Evolutionary conservation across 108 stramenopile genomes (phyloP).

Genomic region (Pseudonitzschia delicatissima): DNA sequence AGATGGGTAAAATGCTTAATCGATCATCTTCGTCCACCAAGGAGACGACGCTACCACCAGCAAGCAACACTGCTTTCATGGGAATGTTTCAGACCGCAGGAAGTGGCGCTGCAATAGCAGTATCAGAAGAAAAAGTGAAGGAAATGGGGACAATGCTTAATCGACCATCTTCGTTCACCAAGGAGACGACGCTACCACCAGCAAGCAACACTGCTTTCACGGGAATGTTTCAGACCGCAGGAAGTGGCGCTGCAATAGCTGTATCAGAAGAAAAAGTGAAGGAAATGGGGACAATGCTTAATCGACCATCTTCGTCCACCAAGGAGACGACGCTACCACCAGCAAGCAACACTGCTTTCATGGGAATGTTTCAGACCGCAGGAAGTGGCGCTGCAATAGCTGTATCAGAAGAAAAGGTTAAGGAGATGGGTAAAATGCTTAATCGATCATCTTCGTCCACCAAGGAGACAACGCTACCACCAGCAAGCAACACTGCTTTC

Average conservation of each 20-base stretch:
- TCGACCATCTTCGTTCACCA: neutral
- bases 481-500: neutral
- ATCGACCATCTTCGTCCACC: conserved; percentile 18
- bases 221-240: conserved; percentile 27
- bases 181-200: neutral
- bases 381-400: neutral
- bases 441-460: conserved; percentile 26
- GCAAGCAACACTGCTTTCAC: neutral
- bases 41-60: neutral
- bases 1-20: conserved; percentile 30
- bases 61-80: neutral
- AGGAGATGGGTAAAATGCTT: conserved; percentile 9
- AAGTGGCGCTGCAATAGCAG: neutral
- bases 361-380: conserved; percentile 3
- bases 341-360: neutral
- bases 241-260: conserved; percentile 15
- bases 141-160: conserved; percentile 19
- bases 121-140: conserved; percentile 26
- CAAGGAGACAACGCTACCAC: conserved; percentile 1
- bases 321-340: neutral
- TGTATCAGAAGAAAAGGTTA: neutral
- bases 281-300: conserved; percentile 17
- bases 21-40: conserved; percentile 3
- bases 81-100: neutral
- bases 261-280: conserved; percentile 26